A percentile compares a stretch with the other conserved stretches of the same genome.
Conservation (phyloP, 768 basidiomycete genomes). For the Austroboletus festivus region DNA sequence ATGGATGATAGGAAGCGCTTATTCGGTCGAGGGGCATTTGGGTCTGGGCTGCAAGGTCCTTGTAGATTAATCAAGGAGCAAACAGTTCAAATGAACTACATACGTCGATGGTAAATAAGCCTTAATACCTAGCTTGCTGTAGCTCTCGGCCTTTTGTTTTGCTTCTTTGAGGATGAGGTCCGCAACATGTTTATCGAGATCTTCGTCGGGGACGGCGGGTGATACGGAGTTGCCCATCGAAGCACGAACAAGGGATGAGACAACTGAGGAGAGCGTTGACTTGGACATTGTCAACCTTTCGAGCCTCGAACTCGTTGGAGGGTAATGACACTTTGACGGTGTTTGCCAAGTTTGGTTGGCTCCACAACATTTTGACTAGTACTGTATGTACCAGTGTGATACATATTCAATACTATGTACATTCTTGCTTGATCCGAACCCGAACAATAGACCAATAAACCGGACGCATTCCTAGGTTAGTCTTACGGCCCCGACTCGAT, state of each 20-base stretch:
- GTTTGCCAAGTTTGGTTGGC: slow-evolving; percentile 17
- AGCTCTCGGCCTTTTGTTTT: slow-evolving; percentile 83
- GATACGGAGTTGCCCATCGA: slow-evolving; percentile 68
- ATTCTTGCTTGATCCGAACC: too few species aligned
- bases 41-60: slow-evolving; percentile 49
- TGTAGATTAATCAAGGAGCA: background rate
- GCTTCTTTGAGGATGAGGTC: slow-evolving; percentile 91
- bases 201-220: slow-evolving; percentile 65
- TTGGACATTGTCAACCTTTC: slow-evolving; percentile 41
- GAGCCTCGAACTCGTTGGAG: too few species aligned
- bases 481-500: slow-evolving; percentile 1
- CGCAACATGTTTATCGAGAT: slow-evolving; percentile 89
- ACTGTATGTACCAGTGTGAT: too few species aligned
- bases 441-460: background rate
- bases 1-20: slow-evolving; percentile 83
- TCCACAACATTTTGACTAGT: too few species aligned
- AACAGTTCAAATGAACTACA: slow-evolving; percentile 34
- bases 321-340: slow-evolving; percentile 15
- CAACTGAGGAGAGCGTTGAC: slow-evolving; percentile 77
- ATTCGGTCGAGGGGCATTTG: slow-evolving; percentile 73
- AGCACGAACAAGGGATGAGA: slow-evolving; percentile 75
- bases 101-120: slow-evolving; percentile 63
- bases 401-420: too few species aligned
- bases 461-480: background rate
- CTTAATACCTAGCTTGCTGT: slow-evolving; percentile 70